These are phyloP conservation scores for Cyclotella baltica DNA, from an alignment of 108 stramenopile genomes.

Conservation along the genomic window DNA sequence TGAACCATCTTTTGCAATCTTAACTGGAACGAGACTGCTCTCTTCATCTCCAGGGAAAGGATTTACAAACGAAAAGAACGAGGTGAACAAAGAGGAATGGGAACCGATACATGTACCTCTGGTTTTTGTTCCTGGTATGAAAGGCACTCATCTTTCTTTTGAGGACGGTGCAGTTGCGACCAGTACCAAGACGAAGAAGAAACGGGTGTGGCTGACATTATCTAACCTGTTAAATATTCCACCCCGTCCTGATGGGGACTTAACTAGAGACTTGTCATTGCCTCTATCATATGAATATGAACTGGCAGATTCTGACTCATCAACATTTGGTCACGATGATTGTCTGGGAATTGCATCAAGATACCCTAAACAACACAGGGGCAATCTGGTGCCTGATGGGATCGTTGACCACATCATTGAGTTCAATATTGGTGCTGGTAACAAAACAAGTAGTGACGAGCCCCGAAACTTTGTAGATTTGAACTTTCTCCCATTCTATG, in stretches of 20 bases:
- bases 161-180: constrained; percentile 18
- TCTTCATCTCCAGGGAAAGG: constrained; percentile 16
- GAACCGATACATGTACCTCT: constrained; percentile 47
- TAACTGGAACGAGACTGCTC: no score
- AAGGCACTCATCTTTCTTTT: constrained; percentile 62
- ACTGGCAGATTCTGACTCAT: not conserved
- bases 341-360: constrained; percentile 15
- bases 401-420: constrained; percentile 65
- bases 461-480: constrained; percentile 24
- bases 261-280: constrained; percentile 51
- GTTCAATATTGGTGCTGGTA: constrained; percentile 30
- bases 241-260: constrained; percentile 48
- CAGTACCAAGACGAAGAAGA: constrained; percentile 17
- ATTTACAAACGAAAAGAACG: constrained; percentile 4
- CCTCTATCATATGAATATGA: constrained; percentile 59
- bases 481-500: constrained; percentile 62
- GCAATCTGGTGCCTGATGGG: constrained; percentile 51
- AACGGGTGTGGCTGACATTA: constrained; percentile 48
- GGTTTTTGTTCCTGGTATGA: constrained; percentile 65
- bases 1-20: no score
- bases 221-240: constrained; percentile 54
- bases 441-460: constrained; percentile 8
- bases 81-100: constrained; percentile 27
- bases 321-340: not conserved
- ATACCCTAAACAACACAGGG: constrained; percentile 53